Evolutionary conservation across 1,284 basidiomycete genomes (phyloP), one percentile per base, ranked within the genome.

Genomic region (Nidula niveotomentosa): DNA sequence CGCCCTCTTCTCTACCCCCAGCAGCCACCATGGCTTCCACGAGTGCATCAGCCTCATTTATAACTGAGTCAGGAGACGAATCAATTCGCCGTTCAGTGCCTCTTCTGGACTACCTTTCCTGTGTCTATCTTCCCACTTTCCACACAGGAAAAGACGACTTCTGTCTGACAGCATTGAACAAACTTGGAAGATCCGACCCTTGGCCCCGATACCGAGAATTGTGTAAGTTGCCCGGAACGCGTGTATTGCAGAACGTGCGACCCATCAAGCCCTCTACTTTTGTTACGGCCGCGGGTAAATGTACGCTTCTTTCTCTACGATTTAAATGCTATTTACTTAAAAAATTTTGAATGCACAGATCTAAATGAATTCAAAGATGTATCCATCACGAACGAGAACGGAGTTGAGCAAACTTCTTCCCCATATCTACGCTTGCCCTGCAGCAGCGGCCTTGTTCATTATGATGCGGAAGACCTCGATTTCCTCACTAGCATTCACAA

Each of bases 401-500:
- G 13, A 10, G 45, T 47, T n/a, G 35, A 30, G 17, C 46, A 53
- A 37, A 53, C 57, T 33, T 54, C 56, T 1, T 56, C 59, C 3
- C 45, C 48, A 30, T 47, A 43, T 10, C 52, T 66, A 36, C 54
- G 57, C 12, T 47, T 65, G 8, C 57, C 59, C 2, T 59, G 57
- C 47, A 37, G 37, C 2, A 51, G 53, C 10, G 48, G 36, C 39
- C n/a, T 60, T 23, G 49, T 59, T 10, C 30, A 48, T 6, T 58
- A 56, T 23, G 59, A 64, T 18, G 45, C 54, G 2, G 57, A 53
- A 9, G 60, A 62, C 46, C 37, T 60, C 10, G 35, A 52, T 12
- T 56, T 55, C 13, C 49, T 58, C 18, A 56, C 53, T 13, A 51
- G 56, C 37, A 58, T 68, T 37, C 56, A 60, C 41, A 61, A 63